phyloP scores from a whole-genome alignment of 2,329 filamentous ascomycete genomes.

The Lasiodiplodia theobromae region DNA sequence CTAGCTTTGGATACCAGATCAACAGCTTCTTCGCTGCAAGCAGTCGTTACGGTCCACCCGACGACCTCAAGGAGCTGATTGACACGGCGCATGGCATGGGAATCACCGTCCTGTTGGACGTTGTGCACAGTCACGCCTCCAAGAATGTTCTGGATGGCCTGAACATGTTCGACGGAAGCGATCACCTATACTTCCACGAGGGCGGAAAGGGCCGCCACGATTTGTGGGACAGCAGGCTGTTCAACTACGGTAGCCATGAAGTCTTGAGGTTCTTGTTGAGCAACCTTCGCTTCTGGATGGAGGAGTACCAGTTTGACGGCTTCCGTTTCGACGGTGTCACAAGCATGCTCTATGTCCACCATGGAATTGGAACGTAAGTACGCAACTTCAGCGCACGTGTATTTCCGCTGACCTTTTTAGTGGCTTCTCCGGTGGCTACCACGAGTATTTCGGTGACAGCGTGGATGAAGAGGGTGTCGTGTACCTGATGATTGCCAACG shows the following conservation, averaged over 20 bases:
- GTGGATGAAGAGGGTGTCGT: constrained; percentile 94
- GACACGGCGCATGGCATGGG: constrained; percentile 93
- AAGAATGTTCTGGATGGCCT: constrained; percentile 96
- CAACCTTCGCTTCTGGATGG: constrained; percentile 99
- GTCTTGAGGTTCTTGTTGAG: constrained; percentile 95
- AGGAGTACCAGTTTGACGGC: constrained; percentile 94
- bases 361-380: constrained; percentile 93
- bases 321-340: constrained; percentile 98
- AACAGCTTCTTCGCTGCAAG: constrained; percentile 99
- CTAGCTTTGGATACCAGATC: constrained; percentile 97
- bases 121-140: constrained; percentile 96
- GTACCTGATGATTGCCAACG: constrained; percentile 95
- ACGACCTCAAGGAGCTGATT: constrained; percentile 95
- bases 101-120: constrained; percentile 88
- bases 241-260: constrained; percentile 96
- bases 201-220: constrained; percentile 87
- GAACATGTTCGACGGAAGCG: constrained; percentile 94
- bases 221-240: constrained; percentile 93
- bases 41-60: constrained; percentile 90
- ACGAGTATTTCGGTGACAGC: constrained; percentile 90
- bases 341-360: constrained; percentile 95
- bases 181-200: constrained; percentile 94
- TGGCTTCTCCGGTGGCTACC: constrained; percentile 96
- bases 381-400: background rate
- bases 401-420: constrained; percentile 55